These are phyloP conservation scores for Clavispora phyllophila DNA, from an alignment of 805 yeast genomes.

Conservation along the genomic window DNA sequence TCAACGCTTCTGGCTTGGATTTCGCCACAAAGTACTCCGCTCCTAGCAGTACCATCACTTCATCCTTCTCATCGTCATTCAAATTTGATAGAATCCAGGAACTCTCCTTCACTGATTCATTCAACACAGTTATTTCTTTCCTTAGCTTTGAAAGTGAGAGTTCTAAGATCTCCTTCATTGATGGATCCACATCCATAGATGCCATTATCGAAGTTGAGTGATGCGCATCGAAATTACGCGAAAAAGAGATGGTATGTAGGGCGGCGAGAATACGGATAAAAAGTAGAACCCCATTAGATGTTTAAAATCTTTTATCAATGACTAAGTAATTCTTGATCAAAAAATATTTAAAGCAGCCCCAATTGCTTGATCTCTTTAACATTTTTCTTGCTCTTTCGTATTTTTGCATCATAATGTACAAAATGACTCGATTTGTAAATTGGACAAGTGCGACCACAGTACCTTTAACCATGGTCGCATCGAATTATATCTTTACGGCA, in stretches of 20 bases:
- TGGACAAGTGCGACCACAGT: too few relatives aligned
- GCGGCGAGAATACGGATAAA: too few relatives aligned
- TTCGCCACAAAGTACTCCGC: constrained; percentile 38
- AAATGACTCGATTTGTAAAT: too few relatives aligned
- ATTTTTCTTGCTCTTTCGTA: too few relatives aligned
- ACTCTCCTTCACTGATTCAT: not conserved
- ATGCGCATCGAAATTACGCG: not conserved
- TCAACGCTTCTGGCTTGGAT: constrained; percentile 22
- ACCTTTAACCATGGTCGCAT: too few relatives aligned
- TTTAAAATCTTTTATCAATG: too few relatives aligned
- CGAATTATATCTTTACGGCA: too few relatives aligned
- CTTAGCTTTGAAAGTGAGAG: not conserved
- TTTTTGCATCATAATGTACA: too few relatives aligned
- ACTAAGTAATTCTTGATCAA: too few relatives aligned
- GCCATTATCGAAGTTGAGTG: not conserved
- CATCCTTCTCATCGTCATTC: not conserved
- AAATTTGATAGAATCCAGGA: constrained; percentile 1
- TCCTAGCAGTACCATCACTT: constrained; percentile 30
- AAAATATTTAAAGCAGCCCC: too few relatives aligned
- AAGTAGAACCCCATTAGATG: too few relatives aligned
- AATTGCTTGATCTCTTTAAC: too few relatives aligned
- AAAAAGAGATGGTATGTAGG: not conserved
- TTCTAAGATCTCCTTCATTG: not conserved
- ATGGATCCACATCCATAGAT: not conserved
- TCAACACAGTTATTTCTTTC: not conserved